A percentile compares a stretch with the other conserved stretches of the same genome.
phyloP scores from a whole-genome alignment of 768 basidiomycete genomes.

The Naematelia encephala region DNA sequence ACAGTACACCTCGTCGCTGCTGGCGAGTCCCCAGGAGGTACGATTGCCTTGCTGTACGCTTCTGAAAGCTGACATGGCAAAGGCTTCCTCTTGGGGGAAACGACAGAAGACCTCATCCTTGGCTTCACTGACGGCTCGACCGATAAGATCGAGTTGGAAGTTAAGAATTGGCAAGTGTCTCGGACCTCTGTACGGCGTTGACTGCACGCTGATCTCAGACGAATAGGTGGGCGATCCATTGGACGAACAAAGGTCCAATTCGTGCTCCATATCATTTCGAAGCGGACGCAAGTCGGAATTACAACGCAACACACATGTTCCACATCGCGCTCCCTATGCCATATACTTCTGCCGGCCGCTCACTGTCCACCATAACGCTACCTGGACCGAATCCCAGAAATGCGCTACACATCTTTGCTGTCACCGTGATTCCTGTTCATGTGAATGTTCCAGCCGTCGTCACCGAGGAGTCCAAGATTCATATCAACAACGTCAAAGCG shows the following conservation, averaged over 20 bases:
- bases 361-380: not conserved
- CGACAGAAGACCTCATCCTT: constrained; percentile 1
- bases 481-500: not conserved
- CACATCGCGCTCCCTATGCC: not conserved
- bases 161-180: constrained; percentile 2
- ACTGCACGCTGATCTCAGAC: not conserved
- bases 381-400: not conserved
- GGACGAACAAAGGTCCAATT: constrained; percentile 7
- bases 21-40: constrained; percentile 2
- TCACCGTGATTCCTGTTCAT: not conserved
- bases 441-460: not conserved
- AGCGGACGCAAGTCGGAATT: not conserved
- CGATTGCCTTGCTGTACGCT: not conserved
- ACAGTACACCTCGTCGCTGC: not conserved
- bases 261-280: constrained; percentile 3
- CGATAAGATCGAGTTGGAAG: not conserved
- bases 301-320: constrained; percentile 6
- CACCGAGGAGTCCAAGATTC: not conserved
- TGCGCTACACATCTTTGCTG: constrained; percentile 4
- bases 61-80: not conserved
- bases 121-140: not conserved
- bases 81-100: constrained; percentile 5
- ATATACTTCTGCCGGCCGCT: not conserved
- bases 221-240: constrained; percentile 4
- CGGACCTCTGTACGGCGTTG: not conserved